A percentile compares a stretch with the other conserved stretches of the same genome.
phyloP scores from a whole-genome alignment of 768 basidiomycete species.

The Mycena alexandri region DNA sequence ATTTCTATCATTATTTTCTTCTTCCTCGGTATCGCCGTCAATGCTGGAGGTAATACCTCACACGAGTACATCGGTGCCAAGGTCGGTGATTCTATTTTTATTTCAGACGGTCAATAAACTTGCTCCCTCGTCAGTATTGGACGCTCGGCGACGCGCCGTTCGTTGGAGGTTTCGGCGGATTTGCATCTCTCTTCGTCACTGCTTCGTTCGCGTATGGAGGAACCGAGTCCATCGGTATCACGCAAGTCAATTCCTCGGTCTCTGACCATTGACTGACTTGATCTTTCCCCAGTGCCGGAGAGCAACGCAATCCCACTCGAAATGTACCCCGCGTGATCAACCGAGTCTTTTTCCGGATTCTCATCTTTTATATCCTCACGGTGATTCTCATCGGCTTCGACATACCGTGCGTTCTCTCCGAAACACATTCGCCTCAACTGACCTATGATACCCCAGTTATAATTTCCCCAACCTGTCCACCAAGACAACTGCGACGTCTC shows the following conservation, averaged over 20 bases:
- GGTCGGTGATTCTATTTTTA: constrained; percentile 60
- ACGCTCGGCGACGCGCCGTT: constrained; percentile 86
- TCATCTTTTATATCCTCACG: constrained; percentile 85
- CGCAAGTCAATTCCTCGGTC: constrained; percentile 43
- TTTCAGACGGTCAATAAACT: not conserved
- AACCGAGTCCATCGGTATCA: constrained; percentile 92
- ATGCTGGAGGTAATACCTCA: constrained; percentile 70
- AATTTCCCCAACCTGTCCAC: constrained; percentile 82
- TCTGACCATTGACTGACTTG: not conserved
- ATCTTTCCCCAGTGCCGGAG: constrained; percentile 66
- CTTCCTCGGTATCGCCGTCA: constrained; percentile 82
- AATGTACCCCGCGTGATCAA: constrained; percentile 84
- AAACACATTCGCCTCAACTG: not conserved
- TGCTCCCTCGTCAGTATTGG: constrained; percentile 74
- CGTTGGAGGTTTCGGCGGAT: constrained; percentile 85
- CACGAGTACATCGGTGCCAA: constrained; percentile 60
- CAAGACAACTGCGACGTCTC: constrained; percentile 78
- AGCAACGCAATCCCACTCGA: constrained; percentile 84
- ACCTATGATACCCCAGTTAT: constrained; percentile 61
- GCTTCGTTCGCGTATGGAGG: constrained; percentile 90
- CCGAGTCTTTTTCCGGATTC: constrained; percentile 83
- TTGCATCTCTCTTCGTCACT: constrained; percentile 84
- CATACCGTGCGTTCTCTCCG: constrained; percentile 39
- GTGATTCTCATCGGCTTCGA: constrained; percentile 86
- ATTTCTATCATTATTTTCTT: constrained; percentile 86